A percentile compares a stretch with the other conserved stretches of the same genome.
These are phyloP conservation scores for Pelargonium nanum DNA, from an alignment of 345 rosid genomes.

Conservation along the genomic window DNA sequence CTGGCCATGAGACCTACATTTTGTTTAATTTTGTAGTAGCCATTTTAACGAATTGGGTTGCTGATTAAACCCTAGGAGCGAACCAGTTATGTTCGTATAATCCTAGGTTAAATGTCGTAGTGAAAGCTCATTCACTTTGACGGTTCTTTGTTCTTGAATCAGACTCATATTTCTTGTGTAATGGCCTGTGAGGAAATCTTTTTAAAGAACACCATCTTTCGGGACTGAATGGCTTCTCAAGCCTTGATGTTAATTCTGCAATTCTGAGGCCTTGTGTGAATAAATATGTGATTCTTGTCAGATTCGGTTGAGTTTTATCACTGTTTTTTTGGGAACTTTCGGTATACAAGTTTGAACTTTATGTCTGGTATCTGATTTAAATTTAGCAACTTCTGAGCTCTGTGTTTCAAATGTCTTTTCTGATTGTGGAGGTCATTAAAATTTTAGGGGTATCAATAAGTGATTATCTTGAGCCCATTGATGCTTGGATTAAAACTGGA, in stretches of 20 bases:
- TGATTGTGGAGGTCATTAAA: too few species aligned
- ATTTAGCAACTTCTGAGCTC: too few species aligned
- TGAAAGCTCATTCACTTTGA: not conserved
- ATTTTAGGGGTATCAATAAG: too few species aligned
- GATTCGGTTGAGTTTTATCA: too few species aligned
- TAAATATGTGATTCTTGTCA: too few species aligned
- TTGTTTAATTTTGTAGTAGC: not conserved
- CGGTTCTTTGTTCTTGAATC: not conserved
- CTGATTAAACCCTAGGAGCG: not conserved
- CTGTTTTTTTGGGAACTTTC: too few species aligned
- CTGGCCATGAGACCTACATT: constrained; percentile 33
- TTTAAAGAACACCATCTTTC: constrained; percentile 34
- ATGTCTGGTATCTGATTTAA: too few species aligned
- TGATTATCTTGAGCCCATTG: too few species aligned
- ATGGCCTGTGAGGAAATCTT: constrained; percentile 28
- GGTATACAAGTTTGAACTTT: too few species aligned
- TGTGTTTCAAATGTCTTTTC: too few species aligned
- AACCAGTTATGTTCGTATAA: not conserved
- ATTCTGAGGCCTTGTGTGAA: constrained; percentile 47
- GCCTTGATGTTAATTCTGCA: constrained; percentile 43
- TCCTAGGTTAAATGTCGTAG: not conserved
- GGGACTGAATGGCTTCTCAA: constrained; percentile 41
- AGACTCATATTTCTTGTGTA: not conserved
- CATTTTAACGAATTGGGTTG: not conserved
- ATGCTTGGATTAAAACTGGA: too few species aligned